A percentile compares a stretch with the other conserved stretches of the same genome.
These are phyloP conservation scores for Thuidium tamariscinum DNA, from an alignment of 225 moss, liverwort and hornwort species.

Conservation along the genomic window DNA sequence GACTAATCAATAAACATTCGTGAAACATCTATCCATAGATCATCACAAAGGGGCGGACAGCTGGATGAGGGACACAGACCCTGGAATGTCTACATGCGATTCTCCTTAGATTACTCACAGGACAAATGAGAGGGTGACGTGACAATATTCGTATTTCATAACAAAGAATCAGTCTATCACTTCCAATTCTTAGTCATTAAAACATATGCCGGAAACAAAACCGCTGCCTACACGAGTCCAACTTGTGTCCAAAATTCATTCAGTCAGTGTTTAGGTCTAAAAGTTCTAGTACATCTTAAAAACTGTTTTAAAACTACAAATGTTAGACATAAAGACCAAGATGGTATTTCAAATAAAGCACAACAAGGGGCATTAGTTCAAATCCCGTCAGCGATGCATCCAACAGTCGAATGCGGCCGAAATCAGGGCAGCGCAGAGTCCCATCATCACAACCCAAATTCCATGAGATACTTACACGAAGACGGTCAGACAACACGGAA, in stretches of 20 bases:
- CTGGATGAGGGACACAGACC: neutral
- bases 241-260: neutral
- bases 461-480: slow-evolving; percentile 29
- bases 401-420: neutral
- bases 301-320: neutral
- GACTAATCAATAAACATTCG: neutral
- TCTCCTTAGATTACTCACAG: neutral
- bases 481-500: slow-evolving; percentile 57
- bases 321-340: neutral
- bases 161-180: neutral
- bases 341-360: neutral
- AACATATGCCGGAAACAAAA: neutral
- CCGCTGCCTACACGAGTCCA: neutral
- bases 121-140: too few species aligned
- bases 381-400: neutral
- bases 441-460: neutral
- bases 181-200: neutral
- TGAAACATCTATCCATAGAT: neutral
- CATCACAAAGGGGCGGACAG: neutral
- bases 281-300: neutral
- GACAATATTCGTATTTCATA: neutral
- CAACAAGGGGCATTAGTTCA: neutral
- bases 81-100: too few species aligned
- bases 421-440: neutral
- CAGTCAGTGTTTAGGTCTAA: neutral